phyloP scores from a whole-genome alignment of 108 stramenopile genomes.

The Cylindrotheca closterium region DNA sequence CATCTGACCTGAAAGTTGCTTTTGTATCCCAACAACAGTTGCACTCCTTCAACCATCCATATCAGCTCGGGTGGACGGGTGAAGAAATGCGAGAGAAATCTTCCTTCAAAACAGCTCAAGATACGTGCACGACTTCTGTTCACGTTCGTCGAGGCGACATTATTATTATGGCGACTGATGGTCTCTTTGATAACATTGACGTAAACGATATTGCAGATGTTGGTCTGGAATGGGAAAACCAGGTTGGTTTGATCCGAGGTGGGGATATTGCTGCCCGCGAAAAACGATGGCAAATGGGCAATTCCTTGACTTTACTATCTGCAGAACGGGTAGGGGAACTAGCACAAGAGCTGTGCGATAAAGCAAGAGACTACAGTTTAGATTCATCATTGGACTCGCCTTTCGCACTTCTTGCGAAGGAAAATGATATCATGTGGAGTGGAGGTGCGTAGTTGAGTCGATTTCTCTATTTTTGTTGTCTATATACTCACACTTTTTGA shows the following conservation, averaged over 20 bases:
- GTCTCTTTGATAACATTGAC: constrained; percentile 97
- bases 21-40: constrained; percentile 96
- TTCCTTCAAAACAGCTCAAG: constrained; percentile 82
- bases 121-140: constrained; percentile 88
- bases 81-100: constrained; percentile 62
- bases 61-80: constrained; percentile 92
- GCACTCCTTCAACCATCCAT: constrained; percentile 94
- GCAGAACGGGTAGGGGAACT: constrained; percentile 42
- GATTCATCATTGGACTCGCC: constrained; percentile 83
- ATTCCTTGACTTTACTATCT: constrained; percentile 51
- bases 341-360: constrained; percentile 47
- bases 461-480: neutral
- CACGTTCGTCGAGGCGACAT: constrained; percentile 93
- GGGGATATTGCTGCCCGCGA: constrained; percentile 66
- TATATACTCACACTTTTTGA: neutral
- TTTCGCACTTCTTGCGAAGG: constrained; percentile 95
- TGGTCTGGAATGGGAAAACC: constrained; percentile 87
- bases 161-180: constrained; percentile 95
- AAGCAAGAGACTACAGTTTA: constrained; percentile 85
- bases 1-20: constrained; percentile 85
- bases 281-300: constrained; percentile 73
- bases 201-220: constrained; percentile 88
- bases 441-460: constrained; percentile 60
- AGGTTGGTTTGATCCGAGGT: constrained; percentile 75
- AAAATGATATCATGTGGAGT: constrained; percentile 98